A percentile compares a stretch with the other conserved stretches of the same genome.
Evolutionary conservation across 352 stramenopile genomes (phyloP).

Genomic region (Phytophthora colocasiae): DNA sequence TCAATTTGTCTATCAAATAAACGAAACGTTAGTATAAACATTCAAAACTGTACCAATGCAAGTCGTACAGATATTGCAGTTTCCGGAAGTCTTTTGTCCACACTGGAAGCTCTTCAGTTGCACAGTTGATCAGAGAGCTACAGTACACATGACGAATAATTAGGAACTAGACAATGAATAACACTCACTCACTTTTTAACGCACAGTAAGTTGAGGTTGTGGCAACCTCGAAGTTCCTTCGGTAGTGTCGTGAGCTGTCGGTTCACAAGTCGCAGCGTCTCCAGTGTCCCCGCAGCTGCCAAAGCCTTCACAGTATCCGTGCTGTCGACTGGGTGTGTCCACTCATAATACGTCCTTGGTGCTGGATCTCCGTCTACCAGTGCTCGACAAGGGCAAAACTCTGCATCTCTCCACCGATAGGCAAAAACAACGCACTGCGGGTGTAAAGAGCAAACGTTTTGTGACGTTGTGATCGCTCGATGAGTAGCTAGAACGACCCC

Average conservation of each 20-base stretch:
- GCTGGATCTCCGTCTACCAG: constrained; percentile 34
- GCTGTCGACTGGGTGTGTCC: constrained; percentile 35
- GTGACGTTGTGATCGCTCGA: constrained; percentile 15
- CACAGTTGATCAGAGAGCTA: constrained; percentile 44
- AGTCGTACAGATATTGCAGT: constrained; percentile 47
- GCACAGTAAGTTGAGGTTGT: constrained; percentile 48
- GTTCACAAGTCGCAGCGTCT: constrained; percentile 46
- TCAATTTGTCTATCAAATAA: constrained; percentile 46
- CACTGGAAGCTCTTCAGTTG: constrained; percentile 21
- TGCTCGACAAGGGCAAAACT: constrained; percentile 40
- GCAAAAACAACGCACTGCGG: constrained; percentile 43
- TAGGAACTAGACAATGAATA: background rate
- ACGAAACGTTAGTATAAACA: background rate
- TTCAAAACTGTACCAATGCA: too few relatives aligned
- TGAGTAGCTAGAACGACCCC: constrained; percentile 17
- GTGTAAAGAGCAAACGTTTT: constrained; percentile 18
- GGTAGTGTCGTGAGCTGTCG: constrained; percentile 28
- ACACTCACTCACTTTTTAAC: background rate
- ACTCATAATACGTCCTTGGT: constrained; percentile 44
- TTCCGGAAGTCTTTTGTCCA: constrained; percentile 43
- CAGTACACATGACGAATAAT: background rate
- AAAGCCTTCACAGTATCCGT: constrained; percentile 26
- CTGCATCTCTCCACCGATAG: constrained; percentile 24
- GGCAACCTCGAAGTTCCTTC: constrained; percentile 36
- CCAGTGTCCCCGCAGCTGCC: constrained; percentile 30